Base-by-base conservation (phyloP, 345 rosid genomes). In the Salix exigua region DNA sequence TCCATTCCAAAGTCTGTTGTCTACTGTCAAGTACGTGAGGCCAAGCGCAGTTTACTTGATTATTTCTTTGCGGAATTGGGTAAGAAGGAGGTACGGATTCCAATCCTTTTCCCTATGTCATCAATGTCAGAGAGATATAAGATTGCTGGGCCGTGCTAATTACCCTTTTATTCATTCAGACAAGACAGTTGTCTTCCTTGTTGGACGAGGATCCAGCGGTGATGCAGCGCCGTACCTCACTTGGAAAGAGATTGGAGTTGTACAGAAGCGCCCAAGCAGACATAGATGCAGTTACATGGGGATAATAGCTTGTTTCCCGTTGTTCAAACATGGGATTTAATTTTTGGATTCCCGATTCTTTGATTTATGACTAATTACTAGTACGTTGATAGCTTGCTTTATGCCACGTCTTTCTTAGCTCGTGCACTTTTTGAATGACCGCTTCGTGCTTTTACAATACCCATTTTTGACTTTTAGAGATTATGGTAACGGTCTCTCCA, bases 11-110 rank as follows among this genome's bases (percentile, higher is more conserved):
- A 95, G 75, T 93, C 99, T 31, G 88, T 93, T 30, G 99, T 93
- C 42, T 89, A 93, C 67, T 90, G 99, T 83, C 97, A 95, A 91
- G 99, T 95, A 30, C 94, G 94, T 3, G 97, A 91, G 80, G 98
- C 97, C 11, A 95, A 93, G 74, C 90, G 98, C 79, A 83, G 98
- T 86, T 87, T 95, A 64, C 94, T 93, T 16, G 99, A 95, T 83
- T 66, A 85, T 82, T 95, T 91, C 81, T 95, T 91, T 80, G 86
- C 96, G 1, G 98, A 95, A 67, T 78, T 95, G 84, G 99, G 99
- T 51, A 83, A 73, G 81, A 95, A 84, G 79, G 99, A 93, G 92
- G 99, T 90, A 70, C 79, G 78, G 17, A 71, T 35, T 55, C 25
- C 48, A 26, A 7, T 14, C n/a, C 38, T 10, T 25, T 4, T 17